These are phyloP conservation scores for Adansonia madagascariensis DNA, from an alignment of 441 rosid species.

Conservation along the genomic window DNA sequence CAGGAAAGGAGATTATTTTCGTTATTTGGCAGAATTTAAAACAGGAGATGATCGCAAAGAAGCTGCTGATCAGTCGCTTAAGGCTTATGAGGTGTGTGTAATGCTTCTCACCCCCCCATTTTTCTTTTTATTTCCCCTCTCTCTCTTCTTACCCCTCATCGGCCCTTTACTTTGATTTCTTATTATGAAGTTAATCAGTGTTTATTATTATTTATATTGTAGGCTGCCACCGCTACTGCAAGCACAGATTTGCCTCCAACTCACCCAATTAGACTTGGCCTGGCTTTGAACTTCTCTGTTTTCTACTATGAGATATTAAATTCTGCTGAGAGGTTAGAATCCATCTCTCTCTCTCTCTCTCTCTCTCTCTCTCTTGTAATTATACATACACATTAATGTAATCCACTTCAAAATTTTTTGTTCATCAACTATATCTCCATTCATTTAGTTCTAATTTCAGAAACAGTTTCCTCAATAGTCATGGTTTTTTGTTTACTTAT, in stretches of 20 bases:
- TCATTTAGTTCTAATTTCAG: background rate
- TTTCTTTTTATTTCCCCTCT: background rate
- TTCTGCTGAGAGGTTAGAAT: constrained; percentile 72
- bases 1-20: constrained; percentile 94
- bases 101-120: background rate
- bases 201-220: constrained; percentile 32
- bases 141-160: background rate
- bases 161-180: background rate
- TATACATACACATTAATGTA: background rate
- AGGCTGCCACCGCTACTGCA: constrained; percentile 76
- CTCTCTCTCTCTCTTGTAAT: background rate
- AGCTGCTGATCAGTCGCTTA: constrained; percentile 86
- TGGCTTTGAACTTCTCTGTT: constrained; percentile 87
- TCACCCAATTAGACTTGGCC: constrained; percentile 90
- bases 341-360: background rate
- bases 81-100: constrained; percentile 72
- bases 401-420: background rate
- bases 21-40: constrained; percentile 87
- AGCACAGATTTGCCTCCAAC: constrained; percentile 72
- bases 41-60: constrained; percentile 71
- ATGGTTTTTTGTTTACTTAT: background rate
- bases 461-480: background rate
- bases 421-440: background rate
- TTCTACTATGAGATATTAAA: constrained; percentile 92
- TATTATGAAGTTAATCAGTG: background rate